Conservation (phyloP, 1,139 yeast species). For the Candida smagusa region DNA sequence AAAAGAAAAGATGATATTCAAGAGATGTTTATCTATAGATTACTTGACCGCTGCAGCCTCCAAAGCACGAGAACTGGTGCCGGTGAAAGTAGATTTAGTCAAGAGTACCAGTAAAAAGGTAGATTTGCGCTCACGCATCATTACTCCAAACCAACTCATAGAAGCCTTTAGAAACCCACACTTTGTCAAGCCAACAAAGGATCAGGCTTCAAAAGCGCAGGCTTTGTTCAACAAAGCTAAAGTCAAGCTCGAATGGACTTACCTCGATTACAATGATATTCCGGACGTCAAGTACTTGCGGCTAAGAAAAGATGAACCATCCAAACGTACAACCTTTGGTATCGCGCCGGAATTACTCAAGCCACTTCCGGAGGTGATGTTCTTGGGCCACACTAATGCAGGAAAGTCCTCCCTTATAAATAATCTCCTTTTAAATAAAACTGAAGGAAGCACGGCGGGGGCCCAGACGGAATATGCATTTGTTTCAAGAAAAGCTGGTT, state of each 20-base stretch:
- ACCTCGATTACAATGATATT: conserved; percentile 47
- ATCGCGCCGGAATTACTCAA: conserved; percentile 25
- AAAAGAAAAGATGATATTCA: background rate
- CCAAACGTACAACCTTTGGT: conserved; percentile 25
- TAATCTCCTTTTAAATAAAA: conserved; percentile 37
- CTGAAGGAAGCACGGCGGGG: conserved; percentile 22
- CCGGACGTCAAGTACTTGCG: conserved; percentile 53
- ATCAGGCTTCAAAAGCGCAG: conserved; percentile 15
- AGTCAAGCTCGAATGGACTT: conserved; percentile 58
- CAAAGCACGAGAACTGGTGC: background rate
- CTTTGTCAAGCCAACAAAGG: conserved; percentile 12
- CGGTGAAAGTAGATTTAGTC: background rate
- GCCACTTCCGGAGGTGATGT: conserved; percentile 62
- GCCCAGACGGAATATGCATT: conserved; percentile 44
- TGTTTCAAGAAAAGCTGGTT: conserved; percentile 65
- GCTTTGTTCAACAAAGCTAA: conserved; percentile 44
- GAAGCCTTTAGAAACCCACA: conserved; percentile 19
- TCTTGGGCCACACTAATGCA: conserved; percentile 78
- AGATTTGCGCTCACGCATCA: conserved; percentile 10
- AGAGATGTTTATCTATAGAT: conserved; percentile 5
- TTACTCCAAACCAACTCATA: conserved; percentile 26
- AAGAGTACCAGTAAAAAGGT: background rate
- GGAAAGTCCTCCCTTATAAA: conserved; percentile 81
- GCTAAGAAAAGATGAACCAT: conserved; percentile 12
- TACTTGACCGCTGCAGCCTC: conserved; percentile 5